phyloP scores from a whole-genome alignment of 2,329 filamentous ascomycete species.

The Sporothrix inflata region DNA sequence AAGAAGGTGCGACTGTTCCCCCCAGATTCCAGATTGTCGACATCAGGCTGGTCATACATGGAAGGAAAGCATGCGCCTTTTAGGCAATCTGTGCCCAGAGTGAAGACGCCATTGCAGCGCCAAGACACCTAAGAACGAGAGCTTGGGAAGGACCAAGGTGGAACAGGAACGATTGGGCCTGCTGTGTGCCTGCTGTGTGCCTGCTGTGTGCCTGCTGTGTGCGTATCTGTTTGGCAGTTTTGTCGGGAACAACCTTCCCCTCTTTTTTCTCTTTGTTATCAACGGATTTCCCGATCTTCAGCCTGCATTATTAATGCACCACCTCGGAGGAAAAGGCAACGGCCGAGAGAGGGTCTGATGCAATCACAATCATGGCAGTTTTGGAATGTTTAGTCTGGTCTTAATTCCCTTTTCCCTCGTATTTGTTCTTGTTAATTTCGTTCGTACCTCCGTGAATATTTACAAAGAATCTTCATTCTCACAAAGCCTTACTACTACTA shows the following conservation, averaged over 20 bases:
- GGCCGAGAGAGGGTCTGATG: neutral
- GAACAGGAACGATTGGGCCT: neutral
- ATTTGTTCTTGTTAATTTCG: neutral
- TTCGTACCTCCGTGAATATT: neutral
- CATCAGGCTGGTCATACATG: neutral
- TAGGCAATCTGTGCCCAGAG: neutral
- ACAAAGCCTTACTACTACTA: neutral
- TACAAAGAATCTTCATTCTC: neutral
- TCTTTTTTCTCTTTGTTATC: neutral
- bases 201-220: neutral
- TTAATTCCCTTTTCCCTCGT: neutral
- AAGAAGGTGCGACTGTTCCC: neutral
- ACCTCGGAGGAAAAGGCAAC: neutral
- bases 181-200: neutral
- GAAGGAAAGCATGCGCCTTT: neutral
- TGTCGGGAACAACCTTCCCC: conserved; percentile 15
- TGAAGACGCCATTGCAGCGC: neutral
- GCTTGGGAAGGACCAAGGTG: neutral
- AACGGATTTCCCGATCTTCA: neutral
- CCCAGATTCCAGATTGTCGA: neutral
- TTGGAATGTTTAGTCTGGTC: neutral
- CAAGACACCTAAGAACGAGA: neutral
- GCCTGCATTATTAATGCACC: conserved; percentile 11
- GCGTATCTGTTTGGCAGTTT: neutral
- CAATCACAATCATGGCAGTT: neutral